Base-by-base conservation (phyloP, 257 asterid species). In the Sherardia arvensis region DNA sequence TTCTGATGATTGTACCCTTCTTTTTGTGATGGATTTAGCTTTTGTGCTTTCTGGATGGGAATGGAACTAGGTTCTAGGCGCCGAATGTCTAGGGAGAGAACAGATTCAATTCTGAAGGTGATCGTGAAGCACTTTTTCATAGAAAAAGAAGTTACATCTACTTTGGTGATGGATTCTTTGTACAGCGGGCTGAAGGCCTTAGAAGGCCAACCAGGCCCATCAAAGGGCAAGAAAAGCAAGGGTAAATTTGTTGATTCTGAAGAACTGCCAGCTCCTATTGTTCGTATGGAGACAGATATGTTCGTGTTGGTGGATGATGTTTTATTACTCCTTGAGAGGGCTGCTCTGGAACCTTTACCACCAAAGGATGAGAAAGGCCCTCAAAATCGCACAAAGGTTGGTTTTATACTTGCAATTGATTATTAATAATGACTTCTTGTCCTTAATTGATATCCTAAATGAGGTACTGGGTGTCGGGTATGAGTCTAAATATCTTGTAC, bases 361-460 rank as follows among this genome's bases (percentile, higher is more conserved):
- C 91, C 97, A 27, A 90, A 87, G 83, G 95, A 92, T 59, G 99
- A 89, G 74, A 92, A 90, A 80, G 97, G 95, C 58, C 97, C 94
- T 64, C 97, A 92, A 74, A 89, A 92, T 72, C 96, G 95, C 65
- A 87, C 84, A 36, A 90, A 87, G 93, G 97, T 92, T 70, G 78
- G 77, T 56, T 48, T n/a, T 20, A 22, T 25, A 10, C 14, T 23
- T 36, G n/a, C 47, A 5, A 10, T 32, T 49, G 30, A 29, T 20
- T 49, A 21, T 27, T 26, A 14, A 3, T 15, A 14, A 9, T 8
- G 29, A 7, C 32, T 20, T n/a, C 29, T 69, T 33, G 17, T 10
- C 15, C 53, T 28, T 6, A 4, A 18, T 51, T 11, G 22, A 57
- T 34, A 15, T 45, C 27, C 27, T 51, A 12, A 30, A 32, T 26